Base-by-base conservation (phyloP, 1,139 yeast genomes). In the Blastobotrys proliferans region DNA sequence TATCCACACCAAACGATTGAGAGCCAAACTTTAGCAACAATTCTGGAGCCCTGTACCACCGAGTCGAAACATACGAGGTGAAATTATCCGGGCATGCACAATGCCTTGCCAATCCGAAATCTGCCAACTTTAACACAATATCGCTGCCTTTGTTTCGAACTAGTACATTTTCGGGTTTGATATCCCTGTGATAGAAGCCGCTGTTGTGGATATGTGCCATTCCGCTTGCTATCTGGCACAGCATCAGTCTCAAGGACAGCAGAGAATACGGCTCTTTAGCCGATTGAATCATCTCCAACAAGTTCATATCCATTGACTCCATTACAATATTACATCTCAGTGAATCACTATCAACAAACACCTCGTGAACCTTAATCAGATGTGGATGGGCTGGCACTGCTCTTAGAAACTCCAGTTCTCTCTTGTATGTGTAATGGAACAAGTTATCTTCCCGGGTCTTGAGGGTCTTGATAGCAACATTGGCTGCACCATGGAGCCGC, bases 41-140 rank as follows among this genome's bases (percentile, higher is more conserved):
- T 63, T 92, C 98, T 0, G 98, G 98, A 0, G 97, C 81, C 48
- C 98, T 72, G 61, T 92, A 92, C 97, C 97, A 92, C 55, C 98
- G 74, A 0, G 97, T 92, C 0, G 96, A 84, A 6, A 92, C 94
- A 56, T 92, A 92, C 0, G 84, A 77, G 0, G 72, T 68, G 58
- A 76, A 85, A 0, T 79, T 77, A 42, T 72, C 73, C 24, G 59
- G 58, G 55, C 77, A 76, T 35, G 70, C 67, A 13, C 76, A 66
- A 51, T 76, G 79, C 51, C 97, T 76, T 11, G 96, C 85, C 41
- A 90, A 72, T 0, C 98, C 97, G 63, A 85, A 92, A 62, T 92
- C 98, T 2, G 95, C 95, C 38, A 92, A 67, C 62, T 92, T 92
- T 21, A 88, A 77, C 8, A 16, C 22, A 4, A 19, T 18, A n/a